Conservation (phyloP, 352 stramenopile genomes). For the Phytopythium sindhum region DNA sequence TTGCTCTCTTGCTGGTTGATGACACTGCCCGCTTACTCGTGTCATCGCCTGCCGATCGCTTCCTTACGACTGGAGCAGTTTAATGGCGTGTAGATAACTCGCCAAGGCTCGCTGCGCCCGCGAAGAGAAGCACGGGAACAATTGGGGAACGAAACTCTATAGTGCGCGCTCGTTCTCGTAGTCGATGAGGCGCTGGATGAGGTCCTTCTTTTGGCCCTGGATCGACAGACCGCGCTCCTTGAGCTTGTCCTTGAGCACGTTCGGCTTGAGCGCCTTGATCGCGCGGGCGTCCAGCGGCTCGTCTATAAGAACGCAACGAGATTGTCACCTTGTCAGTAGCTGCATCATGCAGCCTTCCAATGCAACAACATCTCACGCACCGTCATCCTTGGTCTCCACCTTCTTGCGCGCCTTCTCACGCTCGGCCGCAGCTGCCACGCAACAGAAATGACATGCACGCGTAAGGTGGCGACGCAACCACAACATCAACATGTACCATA, state of each 20-base stretch:
- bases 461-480: conserved; percentile 1
- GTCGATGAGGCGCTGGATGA: conserved; percentile 87
- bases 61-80: neutral
- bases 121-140: neutral
- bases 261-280: conserved; percentile 86
- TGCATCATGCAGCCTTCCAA: neutral
- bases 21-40: neutral
- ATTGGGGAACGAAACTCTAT: conserved; percentile 35
- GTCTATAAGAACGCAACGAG: conserved; percentile 23
- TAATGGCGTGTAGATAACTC: neutral
- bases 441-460: neutral
- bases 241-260: conserved; percentile 86
- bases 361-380: conserved; percentile 22
- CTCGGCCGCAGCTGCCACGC: conserved; percentile 38
- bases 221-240: conserved; percentile 81
- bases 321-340: neutral
- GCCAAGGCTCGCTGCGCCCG: neutral
- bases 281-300: conserved; percentile 75
- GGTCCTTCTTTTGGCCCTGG: conserved; percentile 88
- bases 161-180: conserved; percentile 83
- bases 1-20: neutral
- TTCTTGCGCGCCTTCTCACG: conserved; percentile 69
- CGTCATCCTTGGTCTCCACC: conserved; percentile 51
- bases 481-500: neutral
- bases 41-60: neutral